phyloP scores from a whole-genome alignment of 768 basidiomycete species.

The Mycena floridula region DNA sequence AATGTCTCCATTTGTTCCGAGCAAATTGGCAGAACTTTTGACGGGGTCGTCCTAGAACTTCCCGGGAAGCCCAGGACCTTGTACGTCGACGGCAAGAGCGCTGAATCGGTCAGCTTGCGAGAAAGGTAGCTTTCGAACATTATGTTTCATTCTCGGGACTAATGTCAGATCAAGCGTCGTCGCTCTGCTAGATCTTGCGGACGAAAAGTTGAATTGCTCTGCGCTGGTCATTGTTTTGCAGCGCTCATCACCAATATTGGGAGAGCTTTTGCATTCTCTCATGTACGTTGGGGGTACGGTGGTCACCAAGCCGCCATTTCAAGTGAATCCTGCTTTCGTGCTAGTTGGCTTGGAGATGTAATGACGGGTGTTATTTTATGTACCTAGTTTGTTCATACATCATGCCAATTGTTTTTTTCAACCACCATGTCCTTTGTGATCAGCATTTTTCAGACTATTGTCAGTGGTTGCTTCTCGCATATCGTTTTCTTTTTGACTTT shows the following conservation, averaged over 20 bases:
- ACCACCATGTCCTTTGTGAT: too few species aligned
- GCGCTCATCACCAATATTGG: constrained; percentile 61
- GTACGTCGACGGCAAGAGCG: constrained; percentile 82
- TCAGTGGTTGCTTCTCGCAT: too few species aligned
- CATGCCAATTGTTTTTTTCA: too few species aligned
- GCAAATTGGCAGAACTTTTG: constrained; percentile 62
- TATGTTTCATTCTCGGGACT: constrained; percentile 1
- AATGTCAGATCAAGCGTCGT: constrained; percentile 52
- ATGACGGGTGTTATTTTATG: too few species aligned
- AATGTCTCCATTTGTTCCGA: constrained; percentile 70
- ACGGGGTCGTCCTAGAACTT: constrained; percentile 72
- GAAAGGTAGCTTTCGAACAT: constrained; percentile 55
- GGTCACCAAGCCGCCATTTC: constrained; percentile 74
- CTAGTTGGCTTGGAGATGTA: constrained; percentile 85
- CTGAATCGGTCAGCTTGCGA: constrained; percentile 69
- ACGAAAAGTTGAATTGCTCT: constrained; percentile 73
- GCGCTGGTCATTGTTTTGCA: constrained; percentile 79
- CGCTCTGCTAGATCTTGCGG: constrained; percentile 81
- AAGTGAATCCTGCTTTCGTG: constrained; percentile 70
- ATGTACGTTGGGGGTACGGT: constrained; percentile 91
- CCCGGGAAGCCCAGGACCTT: constrained; percentile 69
- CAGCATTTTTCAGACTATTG: too few species aligned
- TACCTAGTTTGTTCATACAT: too few species aligned
- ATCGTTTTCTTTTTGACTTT: too few species aligned
- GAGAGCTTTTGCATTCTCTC: constrained; percentile 76